Evolutionary conservation across 441 rosid genomes (phyloP).

Genomic region (Bocquillonia castaneifolia): DNA sequence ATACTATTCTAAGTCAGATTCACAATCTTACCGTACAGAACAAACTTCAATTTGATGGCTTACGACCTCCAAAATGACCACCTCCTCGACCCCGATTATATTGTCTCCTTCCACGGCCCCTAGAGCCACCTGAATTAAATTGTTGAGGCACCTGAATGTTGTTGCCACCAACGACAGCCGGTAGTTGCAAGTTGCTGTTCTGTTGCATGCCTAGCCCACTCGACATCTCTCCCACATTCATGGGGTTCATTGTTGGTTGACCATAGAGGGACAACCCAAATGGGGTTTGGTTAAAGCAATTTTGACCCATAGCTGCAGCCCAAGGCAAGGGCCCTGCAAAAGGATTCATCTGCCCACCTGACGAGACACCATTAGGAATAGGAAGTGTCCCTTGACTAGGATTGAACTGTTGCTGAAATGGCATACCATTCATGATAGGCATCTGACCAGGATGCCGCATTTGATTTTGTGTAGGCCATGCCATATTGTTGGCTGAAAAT

Average conservation of each 20-base stretch:
- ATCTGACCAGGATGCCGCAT: constrained; percentile 48
- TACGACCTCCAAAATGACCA: constrained; percentile 26
- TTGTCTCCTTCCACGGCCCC: constrained; percentile 43
- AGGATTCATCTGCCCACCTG: constrained; percentile 42
- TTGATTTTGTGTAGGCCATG: constrained; percentile 44
- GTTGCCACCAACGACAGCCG: constrained; percentile 20
- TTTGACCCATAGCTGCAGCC: constrained; percentile 48
- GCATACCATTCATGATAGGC: constrained; percentile 41
- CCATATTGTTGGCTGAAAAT: constrained; percentile 39
- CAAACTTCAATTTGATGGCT: constrained; percentile 22
- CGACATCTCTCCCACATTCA: constrained; percentile 25
- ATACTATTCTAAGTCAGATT: neutral
- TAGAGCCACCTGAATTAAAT: constrained; percentile 43
- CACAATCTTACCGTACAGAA: neutral
- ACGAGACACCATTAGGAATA: constrained; percentile 29
- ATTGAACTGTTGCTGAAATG: constrained; percentile 52
- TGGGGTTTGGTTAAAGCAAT: constrained; percentile 39
- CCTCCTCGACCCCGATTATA: constrained; percentile 28
- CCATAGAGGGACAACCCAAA: constrained; percentile 42
- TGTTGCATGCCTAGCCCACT: constrained; percentile 25
- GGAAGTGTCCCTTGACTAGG: constrained; percentile 41
- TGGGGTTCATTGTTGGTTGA: constrained; percentile 25
- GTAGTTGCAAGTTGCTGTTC: constrained; percentile 25
- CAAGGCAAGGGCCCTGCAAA: constrained; percentile 44
- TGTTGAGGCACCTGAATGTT: constrained; percentile 35